Percentiles rank a stretch among this genome's conserved stretches.
Evolutionary conservation across 495 filamentous ascomycete genomes (phyloP).

Genomic region (Staphylotrichum tortipilum): DNA sequence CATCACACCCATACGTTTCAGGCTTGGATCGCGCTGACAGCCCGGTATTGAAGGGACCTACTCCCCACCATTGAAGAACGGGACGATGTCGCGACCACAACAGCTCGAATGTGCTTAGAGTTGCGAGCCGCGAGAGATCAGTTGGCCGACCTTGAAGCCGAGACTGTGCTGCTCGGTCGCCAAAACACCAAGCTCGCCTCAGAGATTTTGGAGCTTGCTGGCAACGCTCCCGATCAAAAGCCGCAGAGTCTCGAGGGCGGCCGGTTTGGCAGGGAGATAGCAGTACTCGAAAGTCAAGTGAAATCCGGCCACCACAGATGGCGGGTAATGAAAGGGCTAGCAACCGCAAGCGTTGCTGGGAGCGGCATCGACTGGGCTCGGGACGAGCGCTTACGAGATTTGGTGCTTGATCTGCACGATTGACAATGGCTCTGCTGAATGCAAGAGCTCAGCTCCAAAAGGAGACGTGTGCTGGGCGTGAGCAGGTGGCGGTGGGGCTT

Average conservation of each 20-base stretch:
- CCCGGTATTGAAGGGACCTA: conserved; percentile 45
- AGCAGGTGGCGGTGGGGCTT: too few relatives aligned
- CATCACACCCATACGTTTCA: not conserved
- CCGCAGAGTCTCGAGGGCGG: conserved; percentile 43
- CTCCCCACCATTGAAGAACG: conserved; percentile 56
- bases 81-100: conserved; percentile 52
- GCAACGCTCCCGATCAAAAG: conserved; percentile 43
- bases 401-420: conserved; percentile 65
- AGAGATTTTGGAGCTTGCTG: conserved; percentile 52
- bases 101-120: conserved; percentile 47
- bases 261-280: conserved; percentile 44
- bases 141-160: conserved; percentile 46
- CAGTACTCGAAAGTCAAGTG: conserved; percentile 45
- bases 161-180: conserved; percentile 44
- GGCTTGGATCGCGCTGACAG: not conserved
- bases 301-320: conserved; percentile 52
- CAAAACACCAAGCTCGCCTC: conserved; percentile 55
- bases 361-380: conserved; percentile 80
- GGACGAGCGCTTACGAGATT: conserved; percentile 55
- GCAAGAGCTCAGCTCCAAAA: too few relatives aligned
- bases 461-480: too few relatives aligned
- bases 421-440: conserved; percentile 7
- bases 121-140: conserved; percentile 40
- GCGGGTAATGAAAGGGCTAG: conserved; percentile 65
- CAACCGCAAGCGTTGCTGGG: conserved; percentile 65